phyloP scores from a whole-genome alignment of 371 early-diverging fungal genomes.

The Circinella umbellata region DNA sequence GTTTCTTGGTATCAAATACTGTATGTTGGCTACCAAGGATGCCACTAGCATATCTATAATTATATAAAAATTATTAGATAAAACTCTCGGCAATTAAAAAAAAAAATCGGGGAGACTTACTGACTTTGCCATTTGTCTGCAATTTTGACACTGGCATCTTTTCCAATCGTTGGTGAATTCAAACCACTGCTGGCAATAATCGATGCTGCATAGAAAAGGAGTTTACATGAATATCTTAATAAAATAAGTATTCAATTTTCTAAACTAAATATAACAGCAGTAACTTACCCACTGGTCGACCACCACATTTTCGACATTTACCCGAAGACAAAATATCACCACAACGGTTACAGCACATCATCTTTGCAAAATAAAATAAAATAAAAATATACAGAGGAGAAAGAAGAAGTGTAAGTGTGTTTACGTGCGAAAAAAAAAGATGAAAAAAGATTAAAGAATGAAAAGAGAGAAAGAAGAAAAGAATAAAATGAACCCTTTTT shows the following conservation, averaged over 20 bases:
- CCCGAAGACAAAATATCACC: conserved; percentile 57
- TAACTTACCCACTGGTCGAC: conserved; percentile 58
- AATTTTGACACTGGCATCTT: conserved; percentile 35
- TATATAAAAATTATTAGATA: neutral
- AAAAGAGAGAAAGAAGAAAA: neutral
- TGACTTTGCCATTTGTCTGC: conserved; percentile 52
- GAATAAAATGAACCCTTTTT: neutral
- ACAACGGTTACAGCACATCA: conserved; percentile 68
- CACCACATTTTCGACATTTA: conserved; percentile 65
- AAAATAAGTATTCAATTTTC: neutral
- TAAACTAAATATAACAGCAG: neutral
- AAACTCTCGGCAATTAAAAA: neutral
- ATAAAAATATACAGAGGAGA: conserved; percentile 15
- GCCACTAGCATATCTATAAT: conserved; percentile 44
- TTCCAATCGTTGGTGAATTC: conserved; percentile 25
- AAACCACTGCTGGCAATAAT: conserved; percentile 37
- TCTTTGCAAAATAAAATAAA: conserved; percentile 15
- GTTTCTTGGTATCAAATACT: conserved; percentile 20
- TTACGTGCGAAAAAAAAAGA: too few relatives aligned
- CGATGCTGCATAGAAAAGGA: conserved; percentile 39
- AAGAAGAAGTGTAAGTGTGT: conserved; percentile 1
- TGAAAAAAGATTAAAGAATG: neutral
- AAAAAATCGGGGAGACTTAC: conserved; percentile 24
- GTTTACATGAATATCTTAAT: neutral
- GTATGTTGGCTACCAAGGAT: conserved; percentile 32